Conservation (phyloP, 768 basidiomycete species). For the Lactarius hengduanensis region DNA sequence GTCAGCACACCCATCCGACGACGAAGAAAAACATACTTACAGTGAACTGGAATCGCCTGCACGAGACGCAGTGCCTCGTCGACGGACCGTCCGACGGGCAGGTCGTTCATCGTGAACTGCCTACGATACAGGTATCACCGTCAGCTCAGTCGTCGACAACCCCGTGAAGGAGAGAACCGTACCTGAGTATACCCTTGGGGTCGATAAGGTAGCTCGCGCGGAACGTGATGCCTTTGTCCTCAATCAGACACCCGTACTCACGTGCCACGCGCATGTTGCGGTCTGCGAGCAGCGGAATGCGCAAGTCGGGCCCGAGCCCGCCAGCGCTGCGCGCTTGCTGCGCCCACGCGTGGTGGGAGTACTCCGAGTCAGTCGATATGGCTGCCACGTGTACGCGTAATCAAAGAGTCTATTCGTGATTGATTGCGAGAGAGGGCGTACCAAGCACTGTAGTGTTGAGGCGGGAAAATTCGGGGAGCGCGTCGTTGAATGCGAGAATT, state of each 20-base stretch:
- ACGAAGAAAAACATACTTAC: conserved; percentile 41
- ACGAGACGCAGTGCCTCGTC: conserved; percentile 89
- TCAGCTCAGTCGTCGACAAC: neutral
- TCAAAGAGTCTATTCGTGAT: neutral
- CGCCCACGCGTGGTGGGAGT: conserved; percentile 86
- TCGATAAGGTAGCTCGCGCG: conserved; percentile 88
- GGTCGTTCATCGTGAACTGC: conserved; percentile 87
- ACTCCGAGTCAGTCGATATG: conserved; percentile 89
- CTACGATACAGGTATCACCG: neutral
- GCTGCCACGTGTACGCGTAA: conserved; percentile 38
- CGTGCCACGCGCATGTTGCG: conserved; percentile 74
- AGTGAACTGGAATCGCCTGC: conserved; percentile 90
- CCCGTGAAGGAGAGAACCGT: conserved; percentile 37
- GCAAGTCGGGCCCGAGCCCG: conserved; percentile 86
- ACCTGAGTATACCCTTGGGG: conserved; percentile 70
- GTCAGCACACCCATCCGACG: neutral
- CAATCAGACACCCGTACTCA: conserved; percentile 85
- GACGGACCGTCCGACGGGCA: conserved; percentile 93
- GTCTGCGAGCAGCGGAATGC: conserved; percentile 81
- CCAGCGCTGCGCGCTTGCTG: conserved; percentile 79
- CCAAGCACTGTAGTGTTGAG: conserved; percentile 78
- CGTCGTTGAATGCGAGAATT: conserved; percentile 93
- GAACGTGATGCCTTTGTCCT: conserved; percentile 85
- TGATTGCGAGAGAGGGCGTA: conserved; percentile 35
- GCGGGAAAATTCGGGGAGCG: conserved; percentile 69